Conservation (phyloP, 2,329 filamentous ascomycete species). For the Ophiostoma tasmaniense region DNA sequence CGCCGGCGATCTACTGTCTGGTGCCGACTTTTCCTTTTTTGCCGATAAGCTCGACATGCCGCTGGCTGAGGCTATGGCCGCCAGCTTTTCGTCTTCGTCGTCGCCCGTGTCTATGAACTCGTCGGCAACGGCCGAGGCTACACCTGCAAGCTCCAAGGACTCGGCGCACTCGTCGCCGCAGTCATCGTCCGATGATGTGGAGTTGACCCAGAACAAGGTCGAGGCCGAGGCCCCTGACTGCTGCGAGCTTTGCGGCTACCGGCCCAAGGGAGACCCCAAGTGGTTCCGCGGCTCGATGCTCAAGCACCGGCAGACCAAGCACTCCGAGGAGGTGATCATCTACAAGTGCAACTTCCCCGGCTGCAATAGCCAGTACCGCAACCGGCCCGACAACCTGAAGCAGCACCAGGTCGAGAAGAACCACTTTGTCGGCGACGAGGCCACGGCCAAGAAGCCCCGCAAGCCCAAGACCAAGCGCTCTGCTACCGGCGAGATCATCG, state of each 20-base stretch:
- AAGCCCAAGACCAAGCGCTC: conserved; percentile 10
- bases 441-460: conserved; percentile 20
- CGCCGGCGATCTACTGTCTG: conserved; percentile 2
- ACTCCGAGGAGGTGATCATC: conserved; percentile 41
- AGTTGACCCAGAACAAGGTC: conserved; percentile 9
- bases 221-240: conserved; percentile 34
- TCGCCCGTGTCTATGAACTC: background rate
- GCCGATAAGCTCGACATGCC: conserved; percentile 1
- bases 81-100: background rate
- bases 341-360: conserved; percentile 46
- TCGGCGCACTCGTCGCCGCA: background rate
- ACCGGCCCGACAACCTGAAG: conserved; percentile 46
- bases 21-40: background rate
- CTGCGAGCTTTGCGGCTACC: conserved; percentile 47
- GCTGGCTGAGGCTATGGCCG: background rate
- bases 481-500: background rate
- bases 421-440: conserved; percentile 42
- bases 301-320: conserved; percentile 49
- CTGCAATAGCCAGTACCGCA: conserved; percentile 48
- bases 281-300: conserved; percentile 53
- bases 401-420: conserved; percentile 50
- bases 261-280: conserved; percentile 47
- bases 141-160: background rate
- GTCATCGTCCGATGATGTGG: background rate
- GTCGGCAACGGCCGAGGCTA: background rate